Conservation (phyloP, 768 basidiomycete species). For the Lyophyllum semitale region DNA sequence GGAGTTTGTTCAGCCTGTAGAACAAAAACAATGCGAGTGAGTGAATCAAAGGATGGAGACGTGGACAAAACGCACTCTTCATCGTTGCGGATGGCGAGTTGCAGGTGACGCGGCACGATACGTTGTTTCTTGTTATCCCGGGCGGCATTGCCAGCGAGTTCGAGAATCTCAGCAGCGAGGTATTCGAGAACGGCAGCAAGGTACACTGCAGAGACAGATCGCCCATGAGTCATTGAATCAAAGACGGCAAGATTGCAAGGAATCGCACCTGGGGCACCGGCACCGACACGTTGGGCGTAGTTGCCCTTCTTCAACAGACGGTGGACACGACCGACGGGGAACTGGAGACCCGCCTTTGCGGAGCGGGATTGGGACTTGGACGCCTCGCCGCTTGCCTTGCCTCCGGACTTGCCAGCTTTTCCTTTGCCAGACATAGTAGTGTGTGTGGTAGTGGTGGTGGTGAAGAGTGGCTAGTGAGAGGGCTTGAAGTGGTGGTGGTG, state of each 20-base stretch:
- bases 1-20: conserved; percentile 66
- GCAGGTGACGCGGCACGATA: conserved; percentile 92
- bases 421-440: conserved; percentile 53
- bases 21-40: neutral
- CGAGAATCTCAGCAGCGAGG: conserved; percentile 91
- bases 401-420: conserved; percentile 45
- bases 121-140: conserved; percentile 88
- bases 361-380: conserved; percentile 69
- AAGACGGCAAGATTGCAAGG: neutral
- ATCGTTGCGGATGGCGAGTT: conserved; percentile 90
- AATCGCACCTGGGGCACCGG: conserved; percentile 78
- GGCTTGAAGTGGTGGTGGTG: conserved; percentile 11
- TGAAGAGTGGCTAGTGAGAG: conserved; percentile 9
- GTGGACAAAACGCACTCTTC: conserved; percentile 57
- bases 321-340: conserved; percentile 93
- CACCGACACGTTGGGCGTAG: conserved; percentile 86
- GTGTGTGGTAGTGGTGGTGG: conserved; percentile 14
- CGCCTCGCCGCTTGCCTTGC: conserved; percentile 48
- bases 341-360: conserved; percentile 75
- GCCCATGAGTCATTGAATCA: neutral
- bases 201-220: conserved; percentile 56
- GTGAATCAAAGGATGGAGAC: neutral
- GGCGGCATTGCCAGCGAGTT: conserved; percentile 86
- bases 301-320: conserved; percentile 87
- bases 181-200: conserved; percentile 91